These are phyloP conservation scores for Nakazawaea holstii DNA, from an alignment of 805 yeast species.

Conservation along the genomic window DNA sequence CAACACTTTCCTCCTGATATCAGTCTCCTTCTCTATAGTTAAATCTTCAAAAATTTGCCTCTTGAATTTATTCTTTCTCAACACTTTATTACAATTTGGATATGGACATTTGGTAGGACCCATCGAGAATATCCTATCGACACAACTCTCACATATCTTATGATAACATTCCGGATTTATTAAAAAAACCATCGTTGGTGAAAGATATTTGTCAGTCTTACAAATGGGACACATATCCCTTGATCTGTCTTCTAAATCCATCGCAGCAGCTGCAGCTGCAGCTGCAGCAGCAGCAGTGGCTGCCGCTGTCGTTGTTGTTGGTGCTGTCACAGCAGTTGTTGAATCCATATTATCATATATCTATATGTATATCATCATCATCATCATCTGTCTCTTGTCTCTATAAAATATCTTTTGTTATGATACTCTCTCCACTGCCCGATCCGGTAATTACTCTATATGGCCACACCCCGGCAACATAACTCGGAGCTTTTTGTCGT, in stretches of 20 bases:
- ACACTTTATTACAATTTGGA: constrained; percentile 79
- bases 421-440: too few relatives aligned
- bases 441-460: too few relatives aligned
- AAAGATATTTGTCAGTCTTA: constrained; percentile 87
- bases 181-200: constrained; percentile 87
- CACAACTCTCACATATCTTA: constrained; percentile 95
- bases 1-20: constrained; percentile 73
- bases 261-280: background rate
- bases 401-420: too few relatives aligned
- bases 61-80: constrained; percentile 86
- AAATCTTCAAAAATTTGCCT: constrained; percentile 91
- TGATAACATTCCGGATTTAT: constrained; percentile 98
- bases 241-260: constrained; percentile 37
- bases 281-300: background rate
- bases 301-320: background rate
- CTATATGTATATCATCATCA: too few relatives aligned
- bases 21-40: constrained; percentile 86
- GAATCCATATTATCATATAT: too few relatives aligned
- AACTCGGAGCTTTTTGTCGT: too few relatives aligned
- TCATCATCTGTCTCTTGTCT: too few relatives aligned
- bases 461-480: too few relatives aligned
- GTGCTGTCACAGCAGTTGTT: too few relatives aligned
- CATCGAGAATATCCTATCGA: constrained; percentile 84
- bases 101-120: constrained; percentile 99
- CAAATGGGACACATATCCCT: constrained; percentile 96